A percentile compares a stretch with the other conserved stretches of the same genome.
Conservation (phyloP, 345 rosid genomes). For the Trapa bicornis region DNA sequence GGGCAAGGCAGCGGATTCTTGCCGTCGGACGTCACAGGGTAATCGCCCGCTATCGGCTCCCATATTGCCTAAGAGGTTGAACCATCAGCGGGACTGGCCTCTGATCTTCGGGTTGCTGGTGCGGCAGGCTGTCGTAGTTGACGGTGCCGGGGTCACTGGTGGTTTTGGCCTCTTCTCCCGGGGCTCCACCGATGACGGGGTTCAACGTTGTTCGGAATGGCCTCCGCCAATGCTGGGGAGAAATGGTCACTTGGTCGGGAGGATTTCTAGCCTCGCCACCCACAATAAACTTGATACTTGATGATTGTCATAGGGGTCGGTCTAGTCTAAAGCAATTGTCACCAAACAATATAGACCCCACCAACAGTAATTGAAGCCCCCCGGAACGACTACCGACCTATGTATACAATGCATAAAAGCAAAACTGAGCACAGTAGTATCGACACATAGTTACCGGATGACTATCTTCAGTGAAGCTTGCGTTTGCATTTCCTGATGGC, state of each 20-base stretch:
- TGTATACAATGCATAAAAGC: background rate
- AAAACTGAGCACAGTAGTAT: background rate
- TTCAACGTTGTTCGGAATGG: background rate
- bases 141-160: too few relatives aligned
- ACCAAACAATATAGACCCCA: background rate
- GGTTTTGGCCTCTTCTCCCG: too few relatives aligned
- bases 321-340: background rate
- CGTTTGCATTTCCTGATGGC: constrained; percentile 37
- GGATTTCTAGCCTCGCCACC: background rate
- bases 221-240: background rate
- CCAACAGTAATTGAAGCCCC: background rate
- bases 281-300: background rate
- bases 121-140: background rate
- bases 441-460: background rate
- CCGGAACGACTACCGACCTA: background rate
- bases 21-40: constrained; percentile 10
- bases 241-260: background rate
- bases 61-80: background rate
- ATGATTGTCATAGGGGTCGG: background rate
- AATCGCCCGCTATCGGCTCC: background rate
- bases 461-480: constrained; percentile 24
- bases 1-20: constrained; percentile 17
- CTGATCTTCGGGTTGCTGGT: background rate
- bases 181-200: too few relatives aligned
- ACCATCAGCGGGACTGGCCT: background rate